Evolutionary conservation across 164 flowering plant species (phyloP), one percentile per base, ranked within the genome.

Genomic region (Kingdonia uniflora): DNA sequence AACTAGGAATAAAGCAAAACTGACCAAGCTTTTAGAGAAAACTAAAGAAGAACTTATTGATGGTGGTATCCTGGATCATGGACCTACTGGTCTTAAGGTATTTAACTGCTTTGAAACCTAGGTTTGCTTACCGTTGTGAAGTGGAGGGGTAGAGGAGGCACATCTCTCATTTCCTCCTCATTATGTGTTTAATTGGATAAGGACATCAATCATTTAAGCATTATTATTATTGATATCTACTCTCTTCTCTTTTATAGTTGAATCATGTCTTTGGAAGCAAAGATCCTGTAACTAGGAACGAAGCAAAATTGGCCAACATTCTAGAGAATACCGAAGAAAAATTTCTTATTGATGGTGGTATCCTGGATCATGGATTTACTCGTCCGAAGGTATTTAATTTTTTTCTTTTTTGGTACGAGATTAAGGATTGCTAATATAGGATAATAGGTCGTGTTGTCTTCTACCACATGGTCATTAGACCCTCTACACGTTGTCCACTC

Each of bases 81-180:
- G 99, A 17, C 85, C 78, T 70, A 85, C 90, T 62, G 91, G 96
- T 63, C 98, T 96, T 20, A 91, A 91, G 96, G 97, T 87, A 64
- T 22, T 48, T 1, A 8, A 3, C 6, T 8, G 35, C 35, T 29
- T 29, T 59, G 41, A 38, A 42, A 43, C 15, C 7, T 24, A n/a
- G n/a, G n/a, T n/a, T n/a, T n/a, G n/a, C n/a, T n/a, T n/a, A n/a
- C n/a, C n/a, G n/a, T n/a, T n/a, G n/a, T n/a, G n/a, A n/a, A n/a
- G n/a, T n/a, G n/a, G n/a, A n/a, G n/a, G n/a, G n/a, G n/a, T n/a
- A n/a, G n/a, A n/a, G n/a, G n/a, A n/a, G n/a, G n/a, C n/a, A n/a
- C n/a, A n/a, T n/a, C n/a, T n/a, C n/a, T n/a, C n/a, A n/a, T n/a
- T n/a, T n/a, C n/a, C n/a, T n/a, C n/a, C n/a, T n/a, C n/a, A n/a